phyloP scores from a whole-genome alignment of 352 stramenopile species.

The Globisporangium middletonii region DNA sequence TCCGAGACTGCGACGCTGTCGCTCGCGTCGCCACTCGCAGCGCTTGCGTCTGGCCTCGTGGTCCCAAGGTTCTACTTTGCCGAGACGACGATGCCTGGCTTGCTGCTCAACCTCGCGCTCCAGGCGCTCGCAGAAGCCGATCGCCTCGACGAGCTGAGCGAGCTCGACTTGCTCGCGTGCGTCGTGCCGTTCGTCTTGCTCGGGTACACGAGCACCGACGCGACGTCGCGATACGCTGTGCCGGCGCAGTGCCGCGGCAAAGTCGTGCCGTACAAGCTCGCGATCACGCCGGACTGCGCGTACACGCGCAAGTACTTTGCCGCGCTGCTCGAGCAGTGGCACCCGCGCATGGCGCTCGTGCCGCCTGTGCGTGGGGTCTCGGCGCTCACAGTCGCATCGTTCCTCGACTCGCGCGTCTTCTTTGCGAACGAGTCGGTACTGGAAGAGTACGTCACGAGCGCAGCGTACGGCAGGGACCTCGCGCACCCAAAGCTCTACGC shows the following conservation, averaged over 20 bases:
- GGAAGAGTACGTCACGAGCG: constrained; percentile 43
- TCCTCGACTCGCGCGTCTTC: constrained; percentile 47
- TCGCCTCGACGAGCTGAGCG: constrained; percentile 33
- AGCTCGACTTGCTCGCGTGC: constrained; percentile 34
- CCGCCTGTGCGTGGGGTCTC: constrained; percentile 30
- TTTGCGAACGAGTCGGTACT: constrained; percentile 49
- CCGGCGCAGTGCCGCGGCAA: constrained; percentile 39
- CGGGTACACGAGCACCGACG: constrained; percentile 37
- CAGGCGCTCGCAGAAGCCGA: constrained; percentile 37
- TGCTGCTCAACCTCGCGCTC: constrained; percentile 50
- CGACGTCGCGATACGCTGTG: constrained; percentile 31
- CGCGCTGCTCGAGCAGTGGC: constrained; percentile 37
- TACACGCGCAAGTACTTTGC: constrained; percentile 70
- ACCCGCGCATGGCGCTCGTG: constrained; percentile 51
- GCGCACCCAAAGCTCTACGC: constrained; percentile 59
- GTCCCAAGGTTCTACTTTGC: constrained; percentile 60
- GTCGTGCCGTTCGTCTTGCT: constrained; percentile 41
- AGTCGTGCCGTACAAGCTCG: constrained; percentile 68
- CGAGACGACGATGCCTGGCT: constrained; percentile 53
- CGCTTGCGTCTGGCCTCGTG: constrained; percentile 22
- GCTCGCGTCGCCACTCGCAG: background rate
- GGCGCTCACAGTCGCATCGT: constrained; percentile 42
- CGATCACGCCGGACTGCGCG: constrained; percentile 54
- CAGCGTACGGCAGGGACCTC: constrained; percentile 42
- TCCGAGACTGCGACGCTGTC: background rate